These are phyloP conservation scores for Pseudogymnoascus sp. DNA, from an alignment of 2,329 filamentous ascomycete species.

Conservation along the genomic window DNA sequence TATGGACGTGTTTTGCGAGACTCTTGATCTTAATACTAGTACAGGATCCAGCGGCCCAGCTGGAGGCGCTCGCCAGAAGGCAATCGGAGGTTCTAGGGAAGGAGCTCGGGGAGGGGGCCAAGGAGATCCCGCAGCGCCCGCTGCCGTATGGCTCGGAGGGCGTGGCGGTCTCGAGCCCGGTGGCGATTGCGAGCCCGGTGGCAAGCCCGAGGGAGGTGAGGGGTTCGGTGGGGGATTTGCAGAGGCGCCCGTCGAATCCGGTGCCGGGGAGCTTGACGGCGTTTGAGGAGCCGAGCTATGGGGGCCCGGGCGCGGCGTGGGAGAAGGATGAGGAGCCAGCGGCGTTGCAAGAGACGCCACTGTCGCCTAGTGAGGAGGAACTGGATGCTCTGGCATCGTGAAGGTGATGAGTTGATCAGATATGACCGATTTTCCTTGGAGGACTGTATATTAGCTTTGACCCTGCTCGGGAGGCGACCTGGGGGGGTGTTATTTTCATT, in stretches of 20 bases:
- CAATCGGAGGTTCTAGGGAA: constrained; percentile 56
- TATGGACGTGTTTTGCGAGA: constrained; percentile 36
- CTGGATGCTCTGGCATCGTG: constrained; percentile 20
- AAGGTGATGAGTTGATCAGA: not conserved
- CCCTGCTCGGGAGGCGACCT: not conserved
- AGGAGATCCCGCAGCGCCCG: constrained; percentile 41
- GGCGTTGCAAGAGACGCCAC: constrained; percentile 31
- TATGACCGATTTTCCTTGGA: not conserved
- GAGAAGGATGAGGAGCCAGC: constrained; percentile 42
- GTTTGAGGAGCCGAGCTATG: constrained; percentile 3
- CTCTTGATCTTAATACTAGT: constrained; percentile 36
- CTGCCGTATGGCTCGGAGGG: constrained; percentile 49
- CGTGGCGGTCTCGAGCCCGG: constrained; percentile 34
- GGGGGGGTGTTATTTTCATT: not conserved
- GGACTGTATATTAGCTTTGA: not conserved
- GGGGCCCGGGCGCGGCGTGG: constrained; percentile 33
- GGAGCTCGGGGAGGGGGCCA: constrained; percentile 38
- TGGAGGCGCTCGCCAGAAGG: constrained; percentile 61
- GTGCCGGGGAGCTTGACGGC: not conserved
- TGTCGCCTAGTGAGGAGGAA: constrained; percentile 26
- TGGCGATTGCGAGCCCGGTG: constrained; percentile 34
- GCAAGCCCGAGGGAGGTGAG: not conserved
- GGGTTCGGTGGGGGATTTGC: not conserved
- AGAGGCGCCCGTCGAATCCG: not conserved
- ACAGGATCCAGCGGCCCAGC: constrained; percentile 63